Base-by-base conservation (phyloP, 1,284 basidiomycete genomes). In the Microbotryomycetes sp. region DNA sequence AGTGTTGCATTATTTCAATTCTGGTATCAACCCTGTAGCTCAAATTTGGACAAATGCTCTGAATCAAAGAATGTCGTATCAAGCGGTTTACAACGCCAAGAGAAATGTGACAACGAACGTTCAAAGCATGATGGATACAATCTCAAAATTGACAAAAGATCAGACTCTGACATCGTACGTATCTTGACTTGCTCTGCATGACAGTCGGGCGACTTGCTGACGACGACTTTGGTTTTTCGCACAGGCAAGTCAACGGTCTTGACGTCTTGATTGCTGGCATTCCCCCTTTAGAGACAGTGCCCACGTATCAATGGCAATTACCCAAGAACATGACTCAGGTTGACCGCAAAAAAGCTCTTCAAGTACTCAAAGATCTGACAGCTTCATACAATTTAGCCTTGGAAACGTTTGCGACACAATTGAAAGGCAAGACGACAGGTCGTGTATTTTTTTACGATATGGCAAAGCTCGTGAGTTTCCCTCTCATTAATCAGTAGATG, bases 211-310 rank as follows among this genome's bases (percentile, higher is more conserved):
- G n/a, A n/a, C 36, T 19, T 55, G 42, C 28, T 46, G 26, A 46
- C 54, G 9, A 26, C 22, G 16, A 29, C 45, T 12, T 29, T 14
- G n/a, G 52, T 45, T 16, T 49, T 23, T 6, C 12, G 26, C 36
- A 25, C 49, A 49, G 46, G 26, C 58, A 62, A 25, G 19, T 50
- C n/a, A 31, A 50, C 29, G 63, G 56, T 12, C 23, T 25, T 22
- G 67, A 68, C 48, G 64, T 26, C 36, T 32, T 68, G 46, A 23
- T 68, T 30, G 67, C 60, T 29, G 67, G 67, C 9, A 64, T 68
- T 23, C 67, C 67, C 6, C 54, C 58, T 3, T 51, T 68, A 28
- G 67, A 68, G 48, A 32, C 66, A n/a, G 62, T 66, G 7, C 67
- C 67, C 7, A 58, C 58, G 3, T 49, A 58, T 30, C 23, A 19